Evolutionary conservation across 2,329 filamentous ascomycete genomes (phyloP).

Genomic region (Monosporascus ibericus): DNA sequence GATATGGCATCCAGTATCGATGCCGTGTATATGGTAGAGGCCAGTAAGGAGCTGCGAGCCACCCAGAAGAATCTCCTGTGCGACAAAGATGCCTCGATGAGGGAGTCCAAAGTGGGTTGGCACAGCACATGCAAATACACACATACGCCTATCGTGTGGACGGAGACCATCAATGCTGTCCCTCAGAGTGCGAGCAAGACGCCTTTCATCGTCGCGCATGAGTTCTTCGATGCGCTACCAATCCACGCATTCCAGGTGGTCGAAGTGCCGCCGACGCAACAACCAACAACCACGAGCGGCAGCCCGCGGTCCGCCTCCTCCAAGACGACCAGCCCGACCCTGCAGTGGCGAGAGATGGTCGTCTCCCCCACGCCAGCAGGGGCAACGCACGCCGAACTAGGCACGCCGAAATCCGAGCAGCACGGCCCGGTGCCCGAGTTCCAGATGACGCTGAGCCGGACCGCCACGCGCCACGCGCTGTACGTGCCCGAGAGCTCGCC

Average conservation of each 20-base stretch:
- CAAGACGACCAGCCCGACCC: constrained; percentile 27
- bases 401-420: constrained; percentile 45
- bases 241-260: constrained; percentile 92
- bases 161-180: constrained; percentile 80
- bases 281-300: constrained; percentile 37
- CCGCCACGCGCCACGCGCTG: constrained; percentile 73
- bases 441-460: constrained; percentile 70
- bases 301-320: constrained; percentile 40
- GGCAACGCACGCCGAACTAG: constrained; percentile 46
- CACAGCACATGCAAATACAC: constrained; percentile 71
- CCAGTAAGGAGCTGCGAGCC: constrained; percentile 71
- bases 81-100: constrained; percentile 59
- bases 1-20: constrained; percentile 71
- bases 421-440: constrained; percentile 69
- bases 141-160: constrained; percentile 75
- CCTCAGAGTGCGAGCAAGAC: constrained; percentile 64
- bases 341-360: constrained; percentile 78
- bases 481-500: constrained; percentile 78
- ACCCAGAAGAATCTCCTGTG: constrained; percentile 80
- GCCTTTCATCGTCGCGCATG: constrained; percentile 92
- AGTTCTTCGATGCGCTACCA: constrained; percentile 96
- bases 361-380: constrained; percentile 60
- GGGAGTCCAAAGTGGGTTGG: constrained; percentile 67
- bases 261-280: constrained; percentile 35
- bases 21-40: constrained; percentile 89